Evolutionary conservation across 2,329 filamentous ascomycete genomes (phyloP), one percentile per base, ranked within the genome.

Genomic region (Phyllosticta ampelicida): DNA sequence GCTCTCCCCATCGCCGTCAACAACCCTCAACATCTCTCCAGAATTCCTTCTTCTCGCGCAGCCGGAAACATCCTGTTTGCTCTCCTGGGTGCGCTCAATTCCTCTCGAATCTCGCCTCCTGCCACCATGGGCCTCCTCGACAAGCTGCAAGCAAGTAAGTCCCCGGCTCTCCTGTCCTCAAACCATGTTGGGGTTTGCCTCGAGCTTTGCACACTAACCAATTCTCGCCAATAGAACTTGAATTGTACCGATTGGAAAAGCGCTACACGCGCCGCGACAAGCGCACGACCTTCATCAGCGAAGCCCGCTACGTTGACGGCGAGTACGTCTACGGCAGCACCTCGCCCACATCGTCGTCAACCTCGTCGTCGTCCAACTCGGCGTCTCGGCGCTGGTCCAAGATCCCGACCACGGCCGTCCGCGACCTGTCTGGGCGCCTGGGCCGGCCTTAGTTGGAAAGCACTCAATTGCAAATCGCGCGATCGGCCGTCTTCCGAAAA

Each of bases 171-270:
- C 26, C 19, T 49, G 20, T 20, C 48, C 16, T 10, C 21, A n/a
- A 23, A 30, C 13, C 21, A 26, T 26, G 23, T 26, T 26, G 23
- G 23, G 3, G 3, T 26, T 16, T 5, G 36, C n/a, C 21, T 5
- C 44, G 18, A 21, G 23, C 30, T 26, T 13, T 48, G 16, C 29
- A 10, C 18, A 49, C 48, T 19, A 44, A 36, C 18, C n/a, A 16
- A 50, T 23, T 30, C 16, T 13, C 6, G 18, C 2, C 23, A 10
- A 18, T 61, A 84, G 73, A 92, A 74, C 82, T 95, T 67, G 90
- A 97, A 79, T 84, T 97, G 68, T 94, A 95, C 80, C 89, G 90
- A 54, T 86, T 97, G 65, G 92, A 97, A 77, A 87, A 96, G 77
- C 87, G 90, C 67, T 97, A 97, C 79, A 95, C 91, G 55, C 87